Evolutionary conservation across 495 filamentous ascomycete species (phyloP).

Genomic region (Cercophora scortea): DNA sequence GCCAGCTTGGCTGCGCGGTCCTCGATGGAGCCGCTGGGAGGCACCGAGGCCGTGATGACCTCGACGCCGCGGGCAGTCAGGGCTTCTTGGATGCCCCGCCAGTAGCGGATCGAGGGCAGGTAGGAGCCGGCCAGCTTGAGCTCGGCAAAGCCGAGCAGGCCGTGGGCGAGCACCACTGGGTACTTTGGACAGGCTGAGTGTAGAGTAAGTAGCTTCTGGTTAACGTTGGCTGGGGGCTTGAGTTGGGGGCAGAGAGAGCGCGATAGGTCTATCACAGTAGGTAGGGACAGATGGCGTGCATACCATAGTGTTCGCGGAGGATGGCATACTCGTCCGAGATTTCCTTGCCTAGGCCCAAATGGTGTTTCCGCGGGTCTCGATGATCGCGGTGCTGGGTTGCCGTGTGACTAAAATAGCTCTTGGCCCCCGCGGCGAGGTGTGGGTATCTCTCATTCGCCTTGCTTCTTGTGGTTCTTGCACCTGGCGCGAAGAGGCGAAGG

Average conservation of each 20-base stretch:
- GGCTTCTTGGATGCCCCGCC: slow-evolving; percentile 82
- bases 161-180: slow-evolving; percentile 80
- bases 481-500: background rate
- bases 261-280: background rate
- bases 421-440: background rate
- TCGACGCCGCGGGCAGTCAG: slow-evolving; percentile 62
- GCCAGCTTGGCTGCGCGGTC: slow-evolving; percentile 60
- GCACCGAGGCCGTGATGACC: slow-evolving; percentile 76
- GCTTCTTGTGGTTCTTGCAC: background rate
- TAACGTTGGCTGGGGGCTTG: background rate
- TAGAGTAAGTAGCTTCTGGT: background rate
- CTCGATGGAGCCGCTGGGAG: slow-evolving; percentile 73
- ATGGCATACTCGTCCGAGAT: slow-evolving; percentile 71
- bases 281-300: slow-evolving; percentile 1
- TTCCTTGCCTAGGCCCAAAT: slow-evolving; percentile 45
- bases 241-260: background rate
- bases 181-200: slow-evolving; percentile 58
- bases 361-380: slow-evolving; percentile 20
- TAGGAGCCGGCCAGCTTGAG: slow-evolving; percentile 61
- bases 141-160: slow-evolving; percentile 85
- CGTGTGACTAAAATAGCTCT: slow-evolving; percentile 5
- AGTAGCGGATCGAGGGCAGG: slow-evolving; percentile 78
- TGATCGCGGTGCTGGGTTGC: slow-evolving; percentile 1
- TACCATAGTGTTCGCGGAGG: slow-evolving; percentile 65
- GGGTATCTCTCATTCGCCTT: background rate